Percentiles rank a stretch among this genome's conserved stretches.
Conservation (phyloP, 441 rosid genomes). For the Gossypium gossypioides region DNA sequence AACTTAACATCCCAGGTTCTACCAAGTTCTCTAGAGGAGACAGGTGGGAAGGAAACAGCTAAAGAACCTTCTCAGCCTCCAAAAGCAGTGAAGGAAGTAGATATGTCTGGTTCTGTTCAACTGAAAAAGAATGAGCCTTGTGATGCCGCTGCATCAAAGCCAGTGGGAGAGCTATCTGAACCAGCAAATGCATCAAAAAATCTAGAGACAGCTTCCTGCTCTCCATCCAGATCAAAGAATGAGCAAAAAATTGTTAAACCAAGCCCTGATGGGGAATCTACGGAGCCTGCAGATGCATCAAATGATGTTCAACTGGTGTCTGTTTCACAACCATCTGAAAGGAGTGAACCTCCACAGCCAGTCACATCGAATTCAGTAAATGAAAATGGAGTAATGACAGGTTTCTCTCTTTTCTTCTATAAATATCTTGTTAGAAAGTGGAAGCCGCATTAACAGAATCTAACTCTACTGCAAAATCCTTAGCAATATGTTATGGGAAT, state of each 20-base stretch:
- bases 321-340: slow-evolving; percentile 30
- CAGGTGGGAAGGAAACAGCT: slow-evolving; percentile 27
- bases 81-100: slow-evolving; percentile 28
- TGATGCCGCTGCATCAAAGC: slow-evolving; percentile 24
- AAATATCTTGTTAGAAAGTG: not conserved
- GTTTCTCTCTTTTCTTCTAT: slow-evolving; percentile 25
- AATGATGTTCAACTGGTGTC: slow-evolving; percentile 39
- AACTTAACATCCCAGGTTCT: slow-evolving; percentile 19
- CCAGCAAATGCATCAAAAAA: slow-evolving; percentile 7
- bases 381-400: slow-evolving; percentile 42
- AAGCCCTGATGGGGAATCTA: slow-evolving; percentile 17
- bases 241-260: slow-evolving; percentile 10
- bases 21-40: slow-evolving; percentile 24
- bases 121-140: slow-evolving; percentile 30
- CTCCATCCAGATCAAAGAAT: slow-evolving; percentile 22
- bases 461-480: not conserved
- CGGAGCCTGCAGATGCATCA: slow-evolving; percentile 28
- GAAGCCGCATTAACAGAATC: not conserved
- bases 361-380: slow-evolving; percentile 21
- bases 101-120: slow-evolving; percentile 24
- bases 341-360: slow-evolving; percentile 28
- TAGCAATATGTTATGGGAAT: not conserved
- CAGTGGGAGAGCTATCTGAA: slow-evolving; percentile 25
- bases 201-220: slow-evolving; percentile 3
- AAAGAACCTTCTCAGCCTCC: slow-evolving; percentile 24